Percentiles rank a stretch among this genome's conserved stretches.
These are phyloP conservation scores for Metarhizium rileyi DNA, from an alignment of 2,329 filamentous ascomycete species.

Conservation along the genomic window DNA sequence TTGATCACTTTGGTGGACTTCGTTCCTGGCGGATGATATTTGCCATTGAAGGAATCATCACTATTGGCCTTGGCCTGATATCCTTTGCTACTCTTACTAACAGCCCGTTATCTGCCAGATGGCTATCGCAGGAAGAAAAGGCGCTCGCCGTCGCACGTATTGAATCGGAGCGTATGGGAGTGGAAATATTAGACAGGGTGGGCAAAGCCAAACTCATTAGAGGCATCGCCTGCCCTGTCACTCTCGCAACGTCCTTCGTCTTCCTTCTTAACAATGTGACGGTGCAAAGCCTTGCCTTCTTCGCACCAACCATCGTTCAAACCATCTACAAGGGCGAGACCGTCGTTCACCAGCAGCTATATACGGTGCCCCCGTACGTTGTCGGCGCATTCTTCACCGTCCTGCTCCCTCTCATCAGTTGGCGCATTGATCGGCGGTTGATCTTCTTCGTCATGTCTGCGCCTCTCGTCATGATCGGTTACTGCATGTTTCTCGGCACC, in stretches of 20 bases:
- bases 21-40: constrained; percentile 60
- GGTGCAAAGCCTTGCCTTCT: constrained; percentile 61
- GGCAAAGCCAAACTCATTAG: constrained; percentile 47
- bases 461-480: constrained; percentile 58
- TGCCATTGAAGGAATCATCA: constrained; percentile 57
- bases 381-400: constrained; percentile 60
- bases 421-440: constrained; percentile 48
- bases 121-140: constrained; percentile 57
- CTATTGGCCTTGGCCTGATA: constrained; percentile 42
- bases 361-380: constrained; percentile 61
- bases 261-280: constrained; percentile 61
- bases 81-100: constrained; percentile 58
- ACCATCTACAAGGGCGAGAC: constrained; percentile 51
- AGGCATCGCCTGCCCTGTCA: constrained; percentile 55
- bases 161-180: constrained; percentile 56
- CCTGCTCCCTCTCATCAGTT: constrained; percentile 50
- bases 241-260: constrained; percentile 44
- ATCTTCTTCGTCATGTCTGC: constrained; percentile 51
- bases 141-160: constrained; percentile 55
- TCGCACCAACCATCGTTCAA: constrained; percentile 56
- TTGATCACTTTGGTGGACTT: constrained; percentile 48
- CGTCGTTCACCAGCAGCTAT: constrained; percentile 55
- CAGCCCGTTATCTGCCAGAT: constrained; percentile 55
- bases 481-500: constrained; percentile 57
- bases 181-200: constrained; percentile 53